Percentiles rank a stretch among this genome's conserved stretches.
Evolutionary conservation across 2,329 filamentous ascomycete species (phyloP).

Genomic region (Colletotrichum sp.): DNA sequence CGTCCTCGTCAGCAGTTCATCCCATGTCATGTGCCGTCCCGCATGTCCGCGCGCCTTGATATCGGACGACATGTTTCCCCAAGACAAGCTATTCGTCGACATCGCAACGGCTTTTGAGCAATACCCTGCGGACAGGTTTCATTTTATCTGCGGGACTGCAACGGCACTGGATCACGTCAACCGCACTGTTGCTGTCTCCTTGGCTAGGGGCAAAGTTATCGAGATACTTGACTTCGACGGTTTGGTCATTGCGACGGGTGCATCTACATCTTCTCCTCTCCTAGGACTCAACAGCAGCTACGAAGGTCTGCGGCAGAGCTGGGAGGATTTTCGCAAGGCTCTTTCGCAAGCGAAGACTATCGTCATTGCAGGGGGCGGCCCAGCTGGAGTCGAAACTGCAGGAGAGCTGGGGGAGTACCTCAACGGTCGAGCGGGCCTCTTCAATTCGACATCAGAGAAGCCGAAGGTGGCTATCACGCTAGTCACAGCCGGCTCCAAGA

Average conservation of each 20-base stretch:
- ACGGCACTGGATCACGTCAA: slow-evolving; percentile 35
- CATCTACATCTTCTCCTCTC: slow-evolving; percentile 49
- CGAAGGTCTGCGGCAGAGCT: slow-evolving; percentile 34
- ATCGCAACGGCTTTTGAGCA: slow-evolving; percentile 42
- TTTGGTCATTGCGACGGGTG: slow-evolving; percentile 55
- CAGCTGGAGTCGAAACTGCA: slow-evolving; percentile 55
- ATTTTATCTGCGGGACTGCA: slow-evolving; percentile 47
- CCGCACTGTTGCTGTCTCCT: slow-evolving; percentile 35
- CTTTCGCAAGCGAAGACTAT: slow-evolving; percentile 45
- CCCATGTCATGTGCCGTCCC: slow-evolving; percentile 45
- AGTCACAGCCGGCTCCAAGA: slow-evolving; percentile 39
- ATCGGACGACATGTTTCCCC: slow-evolving; percentile 46
- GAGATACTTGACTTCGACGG: slow-evolving; percentile 42
- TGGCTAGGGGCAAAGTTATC: not conserved
- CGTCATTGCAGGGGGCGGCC: slow-evolving; percentile 54
- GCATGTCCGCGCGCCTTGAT: slow-evolving; percentile 52
- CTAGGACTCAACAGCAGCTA: slow-evolving; percentile 42
- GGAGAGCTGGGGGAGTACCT: slow-evolving; percentile 57
- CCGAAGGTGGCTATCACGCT: slow-evolving; percentile 50
- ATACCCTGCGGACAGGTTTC: slow-evolving; percentile 41
- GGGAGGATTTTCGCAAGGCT: slow-evolving; percentile 42
- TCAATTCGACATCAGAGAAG: slow-evolving; percentile 31
- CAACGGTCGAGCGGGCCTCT: slow-evolving; percentile 48
- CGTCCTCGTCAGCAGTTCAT: slow-evolving; percentile 46
- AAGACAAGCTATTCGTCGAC: slow-evolving; percentile 48